These are phyloP conservation scores for Amylostereum areolatum DNA, from an alignment of 1,284 basidiomycete species.

Conservation along the genomic window DNA sequence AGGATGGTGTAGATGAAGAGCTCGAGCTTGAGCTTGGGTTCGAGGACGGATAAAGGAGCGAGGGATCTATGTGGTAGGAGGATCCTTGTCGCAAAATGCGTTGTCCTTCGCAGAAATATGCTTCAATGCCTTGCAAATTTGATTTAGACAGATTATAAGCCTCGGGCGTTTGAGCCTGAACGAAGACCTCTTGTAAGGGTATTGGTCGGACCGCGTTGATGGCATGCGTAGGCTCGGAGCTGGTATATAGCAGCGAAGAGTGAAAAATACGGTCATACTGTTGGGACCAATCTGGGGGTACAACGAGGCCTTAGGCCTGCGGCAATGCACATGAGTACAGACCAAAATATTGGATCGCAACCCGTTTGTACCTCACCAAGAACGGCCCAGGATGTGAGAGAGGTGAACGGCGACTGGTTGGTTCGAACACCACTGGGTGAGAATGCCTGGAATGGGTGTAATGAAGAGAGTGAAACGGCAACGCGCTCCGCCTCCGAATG, in stretches of 20 bases:
- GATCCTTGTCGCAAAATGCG: constrained; percentile 47
- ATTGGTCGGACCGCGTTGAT: constrained; percentile 15
- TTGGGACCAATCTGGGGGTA: constrained; percentile 5
- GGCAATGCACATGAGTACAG: neutral
- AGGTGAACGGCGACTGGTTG: neutral
- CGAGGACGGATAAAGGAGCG: constrained; percentile 12
- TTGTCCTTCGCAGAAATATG: constrained; percentile 32
- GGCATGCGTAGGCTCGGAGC: constrained; percentile 31
- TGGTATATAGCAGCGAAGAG: constrained; percentile 12
- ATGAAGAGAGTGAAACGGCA: neutral
- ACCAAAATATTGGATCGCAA: too few species aligned
- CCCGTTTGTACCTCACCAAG: constrained; percentile 14
- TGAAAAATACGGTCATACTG: constrained; percentile 7
- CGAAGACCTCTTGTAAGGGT: constrained; percentile 24
- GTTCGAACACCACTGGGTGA: neutral
- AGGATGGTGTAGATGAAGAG: constrained; percentile 1
- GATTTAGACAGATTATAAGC: constrained; percentile 18
- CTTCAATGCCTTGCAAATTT: constrained; percentile 26
- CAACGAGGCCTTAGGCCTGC: constrained; percentile 1
- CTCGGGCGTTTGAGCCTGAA: constrained; percentile 20
- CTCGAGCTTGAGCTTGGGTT: constrained; percentile 12
- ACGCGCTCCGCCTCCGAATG: neutral
- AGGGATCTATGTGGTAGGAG: constrained; percentile 24
- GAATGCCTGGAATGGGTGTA: neutral
- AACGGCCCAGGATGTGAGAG: constrained; percentile 28